Conservation (phyloP, 1,284 basidiomycete species). For the Cutaneotrichosporon dermatis region DNA sequence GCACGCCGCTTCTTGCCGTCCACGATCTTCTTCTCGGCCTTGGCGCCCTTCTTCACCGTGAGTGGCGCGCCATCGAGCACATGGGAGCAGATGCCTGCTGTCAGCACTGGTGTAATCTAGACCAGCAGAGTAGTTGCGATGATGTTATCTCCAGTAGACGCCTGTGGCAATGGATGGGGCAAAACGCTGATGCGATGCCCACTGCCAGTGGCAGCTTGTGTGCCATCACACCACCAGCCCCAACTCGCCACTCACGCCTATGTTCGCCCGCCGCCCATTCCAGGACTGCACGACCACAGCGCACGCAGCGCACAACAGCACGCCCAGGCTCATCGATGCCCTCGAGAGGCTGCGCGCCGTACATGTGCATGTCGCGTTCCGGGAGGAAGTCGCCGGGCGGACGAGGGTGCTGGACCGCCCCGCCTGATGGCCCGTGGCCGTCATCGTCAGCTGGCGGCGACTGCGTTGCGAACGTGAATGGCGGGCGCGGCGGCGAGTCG, state of each 20-base stretch:
- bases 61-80: slow-evolving; percentile 53
- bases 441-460: slow-evolving; percentile 14
- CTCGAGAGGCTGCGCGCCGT: slow-evolving; percentile 66
- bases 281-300: slow-evolving; percentile 71
- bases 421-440: slow-evolving; percentile 5
- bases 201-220: too few relatives aligned
- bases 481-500: slow-evolving; percentile 21
- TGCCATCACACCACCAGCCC: background rate
- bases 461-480: slow-evolving; percentile 32
- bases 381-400: slow-evolving; percentile 77
- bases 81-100: slow-evolving; percentile 59
- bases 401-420: slow-evolving; percentile 15
- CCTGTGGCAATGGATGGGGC: too few relatives aligned
- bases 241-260: slow-evolving; percentile 55
- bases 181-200: too few relatives aligned
- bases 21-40: slow-evolving; percentile 39
- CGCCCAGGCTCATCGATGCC: slow-evolving; percentile 54
- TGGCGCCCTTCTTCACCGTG: slow-evolving; percentile 56
- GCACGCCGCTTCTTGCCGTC: slow-evolving; percentile 31
- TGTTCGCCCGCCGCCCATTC: slow-evolving; percentile 72
- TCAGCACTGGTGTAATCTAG: background rate
- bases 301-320: slow-evolving; percentile 68
- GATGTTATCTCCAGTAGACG: too few relatives aligned
- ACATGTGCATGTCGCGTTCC: slow-evolving; percentile 79
- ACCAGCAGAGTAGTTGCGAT: too few relatives aligned